Evolutionary conservation across 1,139 yeast species (phyloP).

Genomic region (Debaryomyces sp.): DNA sequence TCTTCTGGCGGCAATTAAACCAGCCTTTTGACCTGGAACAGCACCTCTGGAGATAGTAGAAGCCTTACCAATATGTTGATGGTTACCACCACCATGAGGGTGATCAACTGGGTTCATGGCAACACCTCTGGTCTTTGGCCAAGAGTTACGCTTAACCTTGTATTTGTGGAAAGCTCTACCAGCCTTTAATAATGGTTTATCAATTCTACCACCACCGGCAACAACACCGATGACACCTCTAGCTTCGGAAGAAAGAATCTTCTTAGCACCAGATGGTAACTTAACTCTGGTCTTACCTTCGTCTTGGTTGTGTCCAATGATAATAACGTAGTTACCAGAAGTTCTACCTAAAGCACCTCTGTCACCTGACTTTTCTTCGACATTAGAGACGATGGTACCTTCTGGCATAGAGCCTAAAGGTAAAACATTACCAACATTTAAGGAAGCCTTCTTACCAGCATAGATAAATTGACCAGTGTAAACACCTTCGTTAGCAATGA

Average conservation of each 20-base stretch:
- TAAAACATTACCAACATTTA: constrained; percentile 95
- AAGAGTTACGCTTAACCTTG: constrained; percentile 98
- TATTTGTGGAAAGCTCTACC: constrained; percentile 99
- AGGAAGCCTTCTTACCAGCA: constrained; percentile 98
- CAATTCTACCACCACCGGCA: constrained; percentile 99
- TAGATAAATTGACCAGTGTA: constrained; percentile 99
- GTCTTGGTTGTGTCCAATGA: constrained; percentile 98
- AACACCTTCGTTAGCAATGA: constrained; percentile 99
- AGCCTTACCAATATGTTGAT: constrained; percentile 99
- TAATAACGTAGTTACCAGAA: constrained; percentile 98
- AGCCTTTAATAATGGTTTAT: constrained; percentile 98
- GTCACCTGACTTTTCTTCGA: constrained; percentile 99
- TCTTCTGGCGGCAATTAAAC: constrained; percentile 99
- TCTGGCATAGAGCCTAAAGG: constrained; percentile 98
- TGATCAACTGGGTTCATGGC: constrained; percentile 99
- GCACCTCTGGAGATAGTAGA: constrained; percentile 99
- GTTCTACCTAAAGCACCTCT: constrained; percentile 99
- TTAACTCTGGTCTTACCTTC: constrained; percentile 99
- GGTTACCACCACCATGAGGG: constrained; percentile 99
- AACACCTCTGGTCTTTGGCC: constrained; percentile 99
- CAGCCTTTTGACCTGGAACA: constrained; percentile 99
- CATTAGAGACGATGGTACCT: constrained; percentile 98
- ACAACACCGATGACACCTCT: constrained; percentile 99
- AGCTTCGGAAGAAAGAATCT: constrained; percentile 90
- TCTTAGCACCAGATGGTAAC: constrained; percentile 99